A percentile compares a stretch with the other conserved stretches of the same genome.
These are phyloP conservation scores for Sanghuangporus weigelae DNA, from an alignment of 1,284 basidiomycete species.

Conservation along the genomic window DNA sequence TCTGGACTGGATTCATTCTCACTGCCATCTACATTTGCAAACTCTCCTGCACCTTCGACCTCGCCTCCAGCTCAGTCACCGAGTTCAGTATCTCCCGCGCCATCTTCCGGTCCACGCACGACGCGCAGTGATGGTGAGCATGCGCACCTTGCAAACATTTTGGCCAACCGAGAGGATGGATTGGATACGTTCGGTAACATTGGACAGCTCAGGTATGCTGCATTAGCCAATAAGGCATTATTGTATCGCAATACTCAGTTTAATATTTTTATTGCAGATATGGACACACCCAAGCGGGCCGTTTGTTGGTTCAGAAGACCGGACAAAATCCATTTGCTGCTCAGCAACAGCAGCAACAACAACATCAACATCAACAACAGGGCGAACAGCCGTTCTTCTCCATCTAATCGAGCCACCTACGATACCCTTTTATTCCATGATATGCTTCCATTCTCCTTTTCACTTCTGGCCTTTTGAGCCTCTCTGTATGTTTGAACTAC, in stretches of 20 bases:
- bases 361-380: too few species aligned
- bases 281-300: slow-evolving; percentile 60
- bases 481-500: background rate
- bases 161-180: slow-evolving; percentile 85
- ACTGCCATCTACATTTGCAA: slow-evolving; percentile 33
- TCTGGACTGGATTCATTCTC: slow-evolving; percentile 25
- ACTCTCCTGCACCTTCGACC: slow-evolving; percentile 30
- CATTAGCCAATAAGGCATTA: slow-evolving; percentile 12
- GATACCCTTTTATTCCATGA: background rate
- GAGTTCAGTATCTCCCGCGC: slow-evolving; percentile 22
- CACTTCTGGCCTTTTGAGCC: background rate
- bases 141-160: slow-evolving; percentile 68
- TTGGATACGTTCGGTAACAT: slow-evolving; percentile 92
- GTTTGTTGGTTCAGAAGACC: slow-evolving; percentile 53
- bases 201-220: slow-evolving; percentile 64
- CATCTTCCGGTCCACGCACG: slow-evolving; percentile 24
- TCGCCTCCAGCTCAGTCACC: slow-evolving; percentile 27
- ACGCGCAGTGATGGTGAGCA: slow-evolving; percentile 61
- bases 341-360: slow-evolving; percentile 43
- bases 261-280: slow-evolving; percentile 40
- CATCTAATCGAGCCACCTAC: slow-evolving; percentile 36
- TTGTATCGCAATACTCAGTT: background rate
- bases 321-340: slow-evolving; percentile 76
- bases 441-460: background rate
- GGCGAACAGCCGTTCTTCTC: slow-evolving; percentile 84